Conservation (phyloP, 208 protist species). For the Trypanosomatidae sp. region DNA sequence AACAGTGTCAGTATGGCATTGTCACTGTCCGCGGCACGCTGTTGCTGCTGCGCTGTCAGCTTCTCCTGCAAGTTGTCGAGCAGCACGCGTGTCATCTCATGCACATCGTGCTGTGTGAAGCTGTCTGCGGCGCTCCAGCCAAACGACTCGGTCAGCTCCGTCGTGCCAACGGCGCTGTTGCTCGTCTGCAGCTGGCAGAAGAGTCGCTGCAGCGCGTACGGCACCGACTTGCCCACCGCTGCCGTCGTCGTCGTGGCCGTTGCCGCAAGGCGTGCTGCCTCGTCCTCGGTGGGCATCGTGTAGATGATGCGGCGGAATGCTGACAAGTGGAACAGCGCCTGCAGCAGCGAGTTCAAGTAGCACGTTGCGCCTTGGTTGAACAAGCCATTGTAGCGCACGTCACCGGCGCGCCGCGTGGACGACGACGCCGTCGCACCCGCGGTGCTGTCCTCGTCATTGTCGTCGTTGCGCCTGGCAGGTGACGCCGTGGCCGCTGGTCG, state of each 20-base stretch:
- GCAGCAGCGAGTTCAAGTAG: conserved; percentile 87
- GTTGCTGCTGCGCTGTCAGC: conserved; percentile 18
- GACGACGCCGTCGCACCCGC: too few species aligned
- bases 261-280: conserved; percentile 24
- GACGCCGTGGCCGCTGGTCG: too few species aligned
- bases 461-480: too few species aligned
- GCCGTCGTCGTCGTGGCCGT: neutral
- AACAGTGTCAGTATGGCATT: conserved; percentile 74
- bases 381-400: conserved; percentile 73
- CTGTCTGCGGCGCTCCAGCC: conserved; percentile 82
- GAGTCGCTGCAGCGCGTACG: conserved; percentile 79
- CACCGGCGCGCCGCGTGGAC: too few species aligned
- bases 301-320: conserved; percentile 80
- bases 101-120: conserved; percentile 90
- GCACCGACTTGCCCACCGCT: conserved; percentile 65
- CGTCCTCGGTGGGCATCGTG: conserved; percentile 80
- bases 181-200: conserved; percentile 81
- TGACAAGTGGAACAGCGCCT: conserved; percentile 82
- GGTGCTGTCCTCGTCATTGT: too few species aligned
- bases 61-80: conserved; percentile 80
- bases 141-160: conserved; percentile 86
- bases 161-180: conserved; percentile 52
- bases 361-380: conserved; percentile 88
- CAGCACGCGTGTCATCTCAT: conserved; percentile 79
- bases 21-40: conserved; percentile 1